phyloP scores from a whole-genome alignment of 139 green algal species.

The Penium margaritaceum region DNA sequence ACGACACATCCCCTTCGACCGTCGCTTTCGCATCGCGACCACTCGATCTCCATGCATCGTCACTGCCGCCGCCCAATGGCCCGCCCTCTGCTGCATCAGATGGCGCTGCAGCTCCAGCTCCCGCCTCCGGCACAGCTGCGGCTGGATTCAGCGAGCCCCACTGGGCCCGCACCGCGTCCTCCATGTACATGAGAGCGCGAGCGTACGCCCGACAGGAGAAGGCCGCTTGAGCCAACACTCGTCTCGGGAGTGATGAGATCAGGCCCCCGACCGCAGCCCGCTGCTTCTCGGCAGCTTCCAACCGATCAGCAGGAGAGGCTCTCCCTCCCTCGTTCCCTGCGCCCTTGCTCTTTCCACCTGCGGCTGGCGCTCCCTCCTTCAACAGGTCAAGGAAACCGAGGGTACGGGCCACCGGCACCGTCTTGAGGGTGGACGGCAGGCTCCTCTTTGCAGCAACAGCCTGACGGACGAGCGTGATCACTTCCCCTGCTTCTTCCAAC shows the following conservation, averaged over 20 bases:
- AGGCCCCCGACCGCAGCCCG: background rate
- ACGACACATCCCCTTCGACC: conserved; percentile 67
- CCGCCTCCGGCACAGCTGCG: background rate
- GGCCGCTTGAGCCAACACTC: conserved; percentile 22
- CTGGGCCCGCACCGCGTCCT: conserved; percentile 63
- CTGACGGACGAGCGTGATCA: too few species aligned
- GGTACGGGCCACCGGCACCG: conserved; percentile 55
- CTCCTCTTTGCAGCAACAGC: too few species aligned
- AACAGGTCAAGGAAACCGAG: background rate
- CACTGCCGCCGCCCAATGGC: background rate
- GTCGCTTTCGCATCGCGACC: conserved; percentile 50
- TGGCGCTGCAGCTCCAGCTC: conserved; percentile 1
- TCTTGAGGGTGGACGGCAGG: too few species aligned
- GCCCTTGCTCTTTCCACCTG: background rate
- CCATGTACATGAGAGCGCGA: conserved; percentile 77
- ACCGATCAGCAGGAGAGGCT: background rate
- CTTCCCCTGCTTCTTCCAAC: too few species aligned
- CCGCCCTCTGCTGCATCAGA: conserved; percentile 22
- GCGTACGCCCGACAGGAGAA: conserved; percentile 68
- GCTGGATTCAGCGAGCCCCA: conserved; percentile 68
- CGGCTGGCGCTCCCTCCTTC: background rate
- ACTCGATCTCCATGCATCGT: conserved; percentile 16
- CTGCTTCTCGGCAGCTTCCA: background rate
- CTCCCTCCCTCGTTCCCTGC: background rate
- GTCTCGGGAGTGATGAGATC: background rate